Evolutionary conservation across 306 rosid species (phyloP), one percentile per base, ranked within the genome.

Genomic region (Citrullus colocynthis): DNA sequence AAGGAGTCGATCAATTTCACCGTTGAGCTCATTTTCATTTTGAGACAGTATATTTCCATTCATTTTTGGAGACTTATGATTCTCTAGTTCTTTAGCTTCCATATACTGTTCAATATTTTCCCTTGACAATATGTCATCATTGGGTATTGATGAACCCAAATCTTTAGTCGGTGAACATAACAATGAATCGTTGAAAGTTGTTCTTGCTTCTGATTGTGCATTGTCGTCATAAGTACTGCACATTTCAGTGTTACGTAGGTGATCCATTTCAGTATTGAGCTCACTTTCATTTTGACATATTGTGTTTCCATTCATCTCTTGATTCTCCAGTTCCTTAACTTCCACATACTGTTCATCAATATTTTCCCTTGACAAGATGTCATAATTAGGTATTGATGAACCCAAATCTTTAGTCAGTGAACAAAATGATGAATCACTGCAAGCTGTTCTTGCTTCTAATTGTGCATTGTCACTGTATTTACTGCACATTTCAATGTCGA

Each of bases 221-320:
- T 74, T 62, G 80, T 78, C 52, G 61, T 84, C 83, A 62, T 78
- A 86, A 30, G 65, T 74, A 75, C 14, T 55, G 61, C 30, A 48
- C n/a, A 21, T 32, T n/a, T 48, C 34, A 72, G n/a, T 78, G 63
- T 80, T 55, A 54, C 74, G 62, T 80, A 78, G 77, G 42, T 76
- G 74, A 74, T 34, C 78, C 80, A 74, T 49, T 80, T 80, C 83
- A 16, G 81, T 39, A 77, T 70, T 42, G 42, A 81, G 59, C 63
- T 24, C 75, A 30, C 75, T 83, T 55, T 69, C 82, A 60, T 81
- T 71, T 45, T 34, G 79, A 59, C 44, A 21, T 21, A 78, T n/a
- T 78, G 15, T 34, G 74, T 51, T 85, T 78, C 82, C 84, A 66
- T 81, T 79, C 84, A 81, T 85, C 65, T 81, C 81, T 18, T 9